A percentile compares a stretch with the other conserved stretches of the same genome.
phyloP scores from a whole-genome alignment of 1,284 basidiomycete genomes.

The Tilletia indica region DNA sequence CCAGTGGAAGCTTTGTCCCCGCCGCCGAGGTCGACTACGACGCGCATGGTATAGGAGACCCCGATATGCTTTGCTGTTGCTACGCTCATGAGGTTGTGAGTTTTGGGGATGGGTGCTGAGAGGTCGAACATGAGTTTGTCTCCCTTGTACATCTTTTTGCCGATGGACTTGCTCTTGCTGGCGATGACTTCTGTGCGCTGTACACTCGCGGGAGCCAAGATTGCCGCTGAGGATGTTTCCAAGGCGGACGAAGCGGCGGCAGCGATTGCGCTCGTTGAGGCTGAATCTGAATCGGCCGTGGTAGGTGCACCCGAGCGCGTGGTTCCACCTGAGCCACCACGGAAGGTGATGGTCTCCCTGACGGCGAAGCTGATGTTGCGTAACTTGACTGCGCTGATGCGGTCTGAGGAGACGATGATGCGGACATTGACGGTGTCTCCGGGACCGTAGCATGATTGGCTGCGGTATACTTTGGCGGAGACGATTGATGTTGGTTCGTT shows the following conservation, averaged over 20 bases:
- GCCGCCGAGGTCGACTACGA: constrained; percentile 10
- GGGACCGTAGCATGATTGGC: constrained; percentile 43
- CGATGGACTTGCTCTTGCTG: constrained; percentile 40
- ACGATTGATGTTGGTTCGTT: constrained; percentile 19
- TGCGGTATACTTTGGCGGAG: constrained; percentile 25
- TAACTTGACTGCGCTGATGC: constrained; percentile 43
- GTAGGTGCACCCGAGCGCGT: constrained; percentile 21
- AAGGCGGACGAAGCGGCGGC: not conserved
- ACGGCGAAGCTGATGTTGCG: constrained; percentile 43
- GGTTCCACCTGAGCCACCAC: constrained; percentile 28
- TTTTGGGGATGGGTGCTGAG: constrained; percentile 39
- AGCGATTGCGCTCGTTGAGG: not conserved
- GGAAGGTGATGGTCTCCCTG: constrained; percentile 50
- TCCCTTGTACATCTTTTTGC: constrained; percentile 52
- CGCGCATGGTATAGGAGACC: constrained; percentile 34
- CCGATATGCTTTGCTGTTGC: constrained; percentile 54
- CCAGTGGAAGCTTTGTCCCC: constrained; percentile 13
- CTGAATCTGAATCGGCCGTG: constrained; percentile 13
- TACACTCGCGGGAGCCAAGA: constrained; percentile 19
- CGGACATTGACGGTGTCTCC: constrained; percentile 44
- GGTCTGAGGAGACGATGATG: constrained; percentile 39
- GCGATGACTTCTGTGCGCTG: constrained; percentile 40
- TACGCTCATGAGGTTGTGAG: constrained; percentile 49
- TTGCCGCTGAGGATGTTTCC: not conserved
- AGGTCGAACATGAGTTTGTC: constrained; percentile 50